Conservation (phyloP, 1,139 yeast genomes). For the Candida glucosophila region DNA sequence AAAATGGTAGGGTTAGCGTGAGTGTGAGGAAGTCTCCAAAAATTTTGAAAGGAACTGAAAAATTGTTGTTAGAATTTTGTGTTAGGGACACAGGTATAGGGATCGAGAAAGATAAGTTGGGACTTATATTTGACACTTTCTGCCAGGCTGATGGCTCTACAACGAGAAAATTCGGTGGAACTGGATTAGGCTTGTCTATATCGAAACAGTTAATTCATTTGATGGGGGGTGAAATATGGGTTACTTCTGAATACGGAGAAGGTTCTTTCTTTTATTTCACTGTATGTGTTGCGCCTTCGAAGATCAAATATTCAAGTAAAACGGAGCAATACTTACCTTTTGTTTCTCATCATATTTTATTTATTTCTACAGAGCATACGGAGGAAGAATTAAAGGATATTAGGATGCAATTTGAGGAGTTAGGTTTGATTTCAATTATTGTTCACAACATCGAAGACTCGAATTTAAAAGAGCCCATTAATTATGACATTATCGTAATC, state of each 20-base stretch:
- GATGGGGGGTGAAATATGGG: conserved; percentile 93
- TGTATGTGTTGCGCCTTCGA: conserved; percentile 68
- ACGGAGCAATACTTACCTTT: conserved; percentile 69
- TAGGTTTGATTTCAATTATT: conserved; percentile 42
- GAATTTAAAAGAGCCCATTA: conserved; percentile 44
- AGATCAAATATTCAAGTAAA: conserved; percentile 52
- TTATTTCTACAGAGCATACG: conserved; percentile 59
- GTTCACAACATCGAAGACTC: conserved; percentile 45
- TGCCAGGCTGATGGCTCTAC: conserved; percentile 93
- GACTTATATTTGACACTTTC: conserved; percentile 78
- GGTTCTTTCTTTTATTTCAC: conserved; percentile 81
- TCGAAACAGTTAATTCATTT: conserved; percentile 79
- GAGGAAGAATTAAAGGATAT: conserved; percentile 41
- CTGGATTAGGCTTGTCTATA: conserved; percentile 79
- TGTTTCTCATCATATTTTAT: conserved; percentile 58
- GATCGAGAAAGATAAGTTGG: conserved; percentile 73
- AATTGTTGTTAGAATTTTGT: conserved; percentile 68
- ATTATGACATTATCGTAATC: conserved; percentile 72
- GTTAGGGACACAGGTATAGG: conserved; percentile 89
- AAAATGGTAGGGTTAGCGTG: conserved; percentile 65
- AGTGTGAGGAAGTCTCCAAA: conserved; percentile 47
- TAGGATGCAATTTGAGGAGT: conserved; percentile 27
- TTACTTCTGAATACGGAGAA: conserved; percentile 67
- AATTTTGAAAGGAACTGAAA: conserved; percentile 38
- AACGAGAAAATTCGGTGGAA: conserved; percentile 86